Evolutionary conservation across 139 green algal genomes (phyloP).

Genomic region (Edaphochlamys debaryana): DNA sequence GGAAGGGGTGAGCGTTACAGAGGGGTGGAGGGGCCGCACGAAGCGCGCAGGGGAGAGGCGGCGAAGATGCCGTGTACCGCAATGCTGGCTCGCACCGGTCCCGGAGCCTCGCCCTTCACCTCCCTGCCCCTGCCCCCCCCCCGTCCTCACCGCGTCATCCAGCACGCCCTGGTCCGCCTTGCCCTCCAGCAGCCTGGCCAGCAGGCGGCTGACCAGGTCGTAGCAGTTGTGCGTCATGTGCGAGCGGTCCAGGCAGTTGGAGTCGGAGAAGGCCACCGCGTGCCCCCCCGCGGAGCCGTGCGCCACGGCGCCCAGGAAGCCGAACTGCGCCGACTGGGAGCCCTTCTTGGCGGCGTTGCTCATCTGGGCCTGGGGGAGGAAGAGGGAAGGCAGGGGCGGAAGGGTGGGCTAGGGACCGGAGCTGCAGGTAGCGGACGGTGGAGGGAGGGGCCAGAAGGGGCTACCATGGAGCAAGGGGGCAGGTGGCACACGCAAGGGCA

Average conservation of each 20-base stretch:
- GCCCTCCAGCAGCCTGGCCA: slow-evolving; percentile 16
- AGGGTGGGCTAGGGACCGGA: too few relatives aligned
- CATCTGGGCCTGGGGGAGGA: slow-evolving; percentile 16
- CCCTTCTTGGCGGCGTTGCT: slow-evolving; percentile 18
- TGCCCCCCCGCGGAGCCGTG: slow-evolving; percentile 55
- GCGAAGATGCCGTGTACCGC: too few relatives aligned
- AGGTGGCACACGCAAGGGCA: too few relatives aligned
- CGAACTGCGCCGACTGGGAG: neutral
- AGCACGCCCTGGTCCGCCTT: slow-evolving; percentile 1
- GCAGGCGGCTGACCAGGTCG: slow-evolving; percentile 59
- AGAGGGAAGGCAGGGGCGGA: too few relatives aligned
- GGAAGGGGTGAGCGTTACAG: neutral
- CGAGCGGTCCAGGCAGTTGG: slow-evolving; percentile 94
- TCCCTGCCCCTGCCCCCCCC: neutral
- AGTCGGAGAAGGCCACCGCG: slow-evolving; percentile 87
- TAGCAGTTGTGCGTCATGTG: slow-evolving; percentile 75
- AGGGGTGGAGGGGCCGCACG: too few relatives aligned
- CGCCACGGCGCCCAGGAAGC: slow-evolving; percentile 16
- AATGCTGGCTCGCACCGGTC: too few relatives aligned
- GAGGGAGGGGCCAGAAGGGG: too few relatives aligned
- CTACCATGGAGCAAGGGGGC: too few relatives aligned
- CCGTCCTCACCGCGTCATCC: slow-evolving; percentile 3
- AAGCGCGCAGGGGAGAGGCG: too few relatives aligned
- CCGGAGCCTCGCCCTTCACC: too few relatives aligned
- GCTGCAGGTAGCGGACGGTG: too few relatives aligned